These are phyloP conservation scores for Alternaria viburni DNA, from an alignment of 2,329 filamentous ascomycete species.

Conservation along the genomic window DNA sequence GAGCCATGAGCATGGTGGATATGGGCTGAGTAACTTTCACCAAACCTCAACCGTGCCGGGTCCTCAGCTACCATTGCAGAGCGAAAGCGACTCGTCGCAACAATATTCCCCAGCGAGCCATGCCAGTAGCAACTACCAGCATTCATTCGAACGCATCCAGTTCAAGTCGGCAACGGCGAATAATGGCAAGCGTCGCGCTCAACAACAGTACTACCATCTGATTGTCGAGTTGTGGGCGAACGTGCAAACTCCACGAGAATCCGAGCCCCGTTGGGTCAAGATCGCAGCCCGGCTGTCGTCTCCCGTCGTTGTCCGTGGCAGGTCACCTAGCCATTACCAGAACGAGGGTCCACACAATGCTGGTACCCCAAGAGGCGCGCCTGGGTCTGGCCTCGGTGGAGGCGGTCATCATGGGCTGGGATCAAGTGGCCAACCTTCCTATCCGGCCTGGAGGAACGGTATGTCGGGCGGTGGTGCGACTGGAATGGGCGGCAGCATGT, in stretches of 20 bases:
- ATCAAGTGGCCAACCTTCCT: slow-evolving; percentile 63
- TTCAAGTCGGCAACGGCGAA: slow-evolving; percentile 95
- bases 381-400: slow-evolving; percentile 40
- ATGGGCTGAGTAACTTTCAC: slow-evolving; percentile 49
- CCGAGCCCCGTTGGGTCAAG: slow-evolving; percentile 44
- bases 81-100: slow-evolving; percentile 37
- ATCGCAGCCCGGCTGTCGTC: slow-evolving; percentile 44
- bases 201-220: slow-evolving; percentile 93
- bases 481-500: slow-evolving; percentile 41
- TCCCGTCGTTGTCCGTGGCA: slow-evolving; percentile 50
- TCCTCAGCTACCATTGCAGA: slow-evolving; percentile 53
- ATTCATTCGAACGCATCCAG: slow-evolving; percentile 85
- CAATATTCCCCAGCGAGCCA: slow-evolving; percentile 45
- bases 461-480: slow-evolving; percentile 39
- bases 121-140: slow-evolving; percentile 50
- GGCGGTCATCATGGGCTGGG: slow-evolving; percentile 65
- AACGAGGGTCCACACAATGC: slow-evolving; percentile 54
- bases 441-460: slow-evolving; percentile 40
- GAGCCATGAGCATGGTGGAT: slow-evolving; percentile 48
- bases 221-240: slow-evolving; percentile 69
- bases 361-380: slow-evolving; percentile 40
- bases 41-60: slow-evolving; percentile 39
- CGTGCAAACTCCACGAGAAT: slow-evolving; percentile 39
- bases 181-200: slow-evolving; percentile 87
- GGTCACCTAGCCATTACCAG: slow-evolving; percentile 53